Percentiles rank a stretch among this genome's conserved stretches.
These are phyloP conservation scores for Crotalaria pallida DNA, from an alignment of 306 rosid species.

Conservation along the genomic window DNA sequence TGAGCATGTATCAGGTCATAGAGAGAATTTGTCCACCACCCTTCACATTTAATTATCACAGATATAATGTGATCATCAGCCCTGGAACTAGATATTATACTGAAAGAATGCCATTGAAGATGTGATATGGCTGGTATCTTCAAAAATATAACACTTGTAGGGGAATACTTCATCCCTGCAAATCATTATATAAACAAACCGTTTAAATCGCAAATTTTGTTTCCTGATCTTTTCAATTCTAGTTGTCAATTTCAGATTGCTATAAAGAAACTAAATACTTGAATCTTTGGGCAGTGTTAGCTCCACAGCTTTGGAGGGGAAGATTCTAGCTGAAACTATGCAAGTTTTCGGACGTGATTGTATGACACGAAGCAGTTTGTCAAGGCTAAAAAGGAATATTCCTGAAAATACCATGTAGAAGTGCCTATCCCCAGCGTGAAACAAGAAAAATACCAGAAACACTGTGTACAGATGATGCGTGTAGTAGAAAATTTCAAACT, in stretches of 20 bases:
- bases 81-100: constrained; percentile 72
- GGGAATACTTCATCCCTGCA: constrained; percentile 67
- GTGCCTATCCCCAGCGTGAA: constrained; percentile 89
- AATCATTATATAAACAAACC: constrained; percentile 7
- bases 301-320: constrained; percentile 67
- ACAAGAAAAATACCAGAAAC: constrained; percentile 77
- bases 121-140: constrained; percentile 77
- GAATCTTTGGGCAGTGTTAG: constrained; percentile 74
- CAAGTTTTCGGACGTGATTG: constrained; percentile 74
- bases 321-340: constrained; percentile 54
- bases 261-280: constrained; percentile 31
- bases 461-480: constrained; percentile 75
- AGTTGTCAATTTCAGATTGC: constrained; percentile 9
- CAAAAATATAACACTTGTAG: constrained; percentile 77
- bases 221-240: not conserved
- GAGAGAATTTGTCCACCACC: constrained; percentile 80
- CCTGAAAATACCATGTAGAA: constrained; percentile 76
- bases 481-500: constrained; percentile 81
- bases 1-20: constrained; percentile 48
- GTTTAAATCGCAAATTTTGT: not conserved
- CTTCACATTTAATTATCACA: constrained; percentile 64
- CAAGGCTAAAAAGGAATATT: constrained; percentile 74
- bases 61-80: constrained; percentile 50
- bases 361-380: constrained; percentile 64
- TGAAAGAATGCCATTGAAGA: constrained; percentile 90